Evolutionary conservation across 2,329 filamentous ascomycete species (phyloP).

Genomic region (Alternaria viburni): DNA sequence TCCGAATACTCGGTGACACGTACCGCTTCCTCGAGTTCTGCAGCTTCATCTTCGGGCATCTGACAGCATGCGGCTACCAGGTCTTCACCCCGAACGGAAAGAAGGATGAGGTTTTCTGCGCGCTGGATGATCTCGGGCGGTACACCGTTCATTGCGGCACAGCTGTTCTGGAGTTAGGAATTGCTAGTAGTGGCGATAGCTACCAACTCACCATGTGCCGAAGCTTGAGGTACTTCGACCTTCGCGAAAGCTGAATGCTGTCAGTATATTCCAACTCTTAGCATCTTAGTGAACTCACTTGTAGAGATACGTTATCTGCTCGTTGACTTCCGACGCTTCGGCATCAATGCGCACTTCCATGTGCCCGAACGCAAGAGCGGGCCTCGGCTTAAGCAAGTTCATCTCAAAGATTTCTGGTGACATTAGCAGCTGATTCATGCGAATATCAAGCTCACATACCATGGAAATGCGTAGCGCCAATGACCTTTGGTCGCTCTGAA

Average conservation of each 20-base stretch:
- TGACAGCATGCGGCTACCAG: slow-evolving; percentile 74
- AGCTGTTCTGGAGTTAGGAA: no score
- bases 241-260: slow-evolving; percentile 51
- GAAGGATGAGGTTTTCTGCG: slow-evolving; percentile 73
- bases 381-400: slow-evolving; percentile 59
- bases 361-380: slow-evolving; percentile 66
- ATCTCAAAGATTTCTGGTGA: slow-evolving; percentile 71
- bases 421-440: slow-evolving; percentile 53
- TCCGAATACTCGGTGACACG: slow-evolving; percentile 21
- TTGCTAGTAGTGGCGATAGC: no score
- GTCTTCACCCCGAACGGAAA: slow-evolving; percentile 76
- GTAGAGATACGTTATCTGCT: slow-evolving; percentile 78
- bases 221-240: slow-evolving; percentile 83
- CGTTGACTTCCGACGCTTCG: slow-evolving; percentile 58
- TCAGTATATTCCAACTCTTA: slow-evolving; percentile 15
- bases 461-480: slow-evolving; percentile 70
- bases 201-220: slow-evolving; percentile 65
- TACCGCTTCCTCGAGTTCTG: slow-evolving; percentile 70
- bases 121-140: slow-evolving; percentile 73
- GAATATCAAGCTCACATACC: slow-evolving; percentile 49
- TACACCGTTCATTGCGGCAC: slow-evolving; percentile 86
- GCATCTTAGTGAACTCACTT: slow-evolving; percentile 50
- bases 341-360: slow-evolving; percentile 73
- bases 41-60: slow-evolving; percentile 67
- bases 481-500: slow-evolving; percentile 61